Percentiles rank a stretch among this genome's conserved stretches.
phyloP scores from a whole-genome alignment of 139 green algal genomes.

The Picochlorum sp. region DNA sequence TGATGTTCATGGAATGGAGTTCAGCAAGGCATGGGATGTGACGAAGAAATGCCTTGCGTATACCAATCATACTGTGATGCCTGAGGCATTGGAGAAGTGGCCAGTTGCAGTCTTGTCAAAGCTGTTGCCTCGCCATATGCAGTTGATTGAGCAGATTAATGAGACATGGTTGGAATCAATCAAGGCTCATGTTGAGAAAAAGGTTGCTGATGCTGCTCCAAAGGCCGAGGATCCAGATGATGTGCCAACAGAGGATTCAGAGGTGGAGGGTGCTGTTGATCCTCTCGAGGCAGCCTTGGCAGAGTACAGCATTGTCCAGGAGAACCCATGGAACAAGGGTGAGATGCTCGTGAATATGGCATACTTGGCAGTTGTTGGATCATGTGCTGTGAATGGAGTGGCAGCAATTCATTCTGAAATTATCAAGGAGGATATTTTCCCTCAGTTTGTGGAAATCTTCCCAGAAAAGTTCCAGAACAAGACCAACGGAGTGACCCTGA shows the following conservation, averaged over 20 bases:
- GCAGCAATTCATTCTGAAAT: conserved; percentile 92
- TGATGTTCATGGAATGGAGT: conserved; percentile 84
- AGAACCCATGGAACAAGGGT: conserved; percentile 78
- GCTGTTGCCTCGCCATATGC: conserved; percentile 93
- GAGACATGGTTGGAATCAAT: conserved; percentile 36
- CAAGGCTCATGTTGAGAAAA: conserved; percentile 4
- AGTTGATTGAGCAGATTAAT: conserved; percentile 88
- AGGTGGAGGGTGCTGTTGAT: conserved; percentile 12
- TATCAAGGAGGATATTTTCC: conserved; percentile 87
- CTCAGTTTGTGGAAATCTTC: conserved; percentile 76
- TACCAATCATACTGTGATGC: conserved; percentile 99
- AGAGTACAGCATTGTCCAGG: conserved; percentile 71
- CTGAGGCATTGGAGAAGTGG: conserved; percentile 99
- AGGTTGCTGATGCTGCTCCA: conserved; percentile 18
- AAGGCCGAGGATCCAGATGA: conserved; percentile 4
- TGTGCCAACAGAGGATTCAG: conserved; percentile 15
- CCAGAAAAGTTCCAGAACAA: conserved; percentile 98
- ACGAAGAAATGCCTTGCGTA: conserved; percentile 80
- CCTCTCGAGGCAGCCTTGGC: conserved; percentile 43
- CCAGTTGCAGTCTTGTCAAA: conserved; percentile 76
- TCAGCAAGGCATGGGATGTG: conserved; percentile 79
- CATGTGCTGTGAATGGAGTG: conserved; percentile 88
- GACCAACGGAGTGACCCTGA: conserved; percentile 97
- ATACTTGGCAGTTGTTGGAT: conserved; percentile 86
- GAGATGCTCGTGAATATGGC: conserved; percentile 94